Base-by-base conservation (phyloP, 2,329 filamentous ascomycete species). In the Verticillium longisporum region DNA sequence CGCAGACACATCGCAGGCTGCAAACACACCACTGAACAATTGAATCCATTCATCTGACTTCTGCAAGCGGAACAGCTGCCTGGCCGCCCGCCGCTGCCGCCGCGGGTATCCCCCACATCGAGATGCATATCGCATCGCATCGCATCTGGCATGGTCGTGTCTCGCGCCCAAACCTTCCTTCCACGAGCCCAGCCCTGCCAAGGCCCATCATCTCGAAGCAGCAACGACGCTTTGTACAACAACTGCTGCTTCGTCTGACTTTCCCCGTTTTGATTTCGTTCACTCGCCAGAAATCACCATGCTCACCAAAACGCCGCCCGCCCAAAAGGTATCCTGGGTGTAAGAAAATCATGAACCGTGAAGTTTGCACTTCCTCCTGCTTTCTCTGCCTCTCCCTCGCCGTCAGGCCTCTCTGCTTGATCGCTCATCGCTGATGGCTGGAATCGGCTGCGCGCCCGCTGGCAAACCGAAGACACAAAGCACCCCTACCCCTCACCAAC, bases 401-500 rank as follows among this genome's bases (percentile, higher is more conserved):
- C 5, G 38, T 38, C 26, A 26, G 26, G 26, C 26, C n/a, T n/a
- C 38, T 45, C 14, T 5, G 15, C n/a, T 18, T 50, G n/a, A 3
- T 18, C 7, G 41, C n/a, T 45, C 4, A 7, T 50, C 9, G 41
- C 41, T 50, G 5, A 9, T 21, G 7, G 6, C n/a, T 18, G 41
- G 41, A 50, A 50, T 50, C 41, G 10, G 21, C 41, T n/a, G 41
- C 41, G 18, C 41, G 41, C 41, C 21, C 41, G 41, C 41, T 50
- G 41, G n/a, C 41, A 41, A 58, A 57, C 18, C 15, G 38, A n/a
- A 3, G 15, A 57, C 37, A 14, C 32, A 57, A 58, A 15, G 26
- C 26, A 26, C 3, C 26, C 26, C 26, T 10, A 34, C 37, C 21
- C 21, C 37, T 18, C 66, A 86, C 83, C 83, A 86, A 65, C 77